Conservation (phyloP, 257 asterid species). For the Scutellaria galericulata region DNA sequence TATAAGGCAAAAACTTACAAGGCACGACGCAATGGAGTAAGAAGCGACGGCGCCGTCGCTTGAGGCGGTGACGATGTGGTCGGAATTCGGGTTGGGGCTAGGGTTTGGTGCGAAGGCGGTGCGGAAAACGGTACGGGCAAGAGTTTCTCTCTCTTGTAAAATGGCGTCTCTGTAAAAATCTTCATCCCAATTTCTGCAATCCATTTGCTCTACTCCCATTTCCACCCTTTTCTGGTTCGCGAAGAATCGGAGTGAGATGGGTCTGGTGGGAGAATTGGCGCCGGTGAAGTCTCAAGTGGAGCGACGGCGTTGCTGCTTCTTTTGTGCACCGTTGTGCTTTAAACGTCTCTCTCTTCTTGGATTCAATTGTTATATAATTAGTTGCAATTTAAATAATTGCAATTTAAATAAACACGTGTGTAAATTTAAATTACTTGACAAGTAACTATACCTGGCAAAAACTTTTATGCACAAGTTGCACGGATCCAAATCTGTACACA, state of each 20-base stretch:
- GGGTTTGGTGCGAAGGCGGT: conserved; percentile 72
- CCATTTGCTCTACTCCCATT: conserved; percentile 59
- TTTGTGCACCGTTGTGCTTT: no score
- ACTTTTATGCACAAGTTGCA: no score
- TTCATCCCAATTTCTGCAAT: conserved; percentile 90
- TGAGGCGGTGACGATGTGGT: conserved; percentile 68
- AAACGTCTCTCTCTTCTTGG: no score
- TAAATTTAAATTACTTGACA: no score
- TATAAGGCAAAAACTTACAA: conserved; percentile 45
- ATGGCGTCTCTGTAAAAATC: conserved; percentile 72
- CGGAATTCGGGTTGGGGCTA: conserved; percentile 65
- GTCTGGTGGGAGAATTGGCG: conserved; percentile 25
- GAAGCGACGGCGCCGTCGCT: conserved; percentile 86
- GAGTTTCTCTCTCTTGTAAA: conserved; percentile 61
- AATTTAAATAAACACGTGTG: no score
- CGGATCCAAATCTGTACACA: no score
- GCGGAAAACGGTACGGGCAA: conserved; percentile 78
- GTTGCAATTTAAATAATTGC: no score
- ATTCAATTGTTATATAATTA: no score
- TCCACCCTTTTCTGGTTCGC: conserved; percentile 7
- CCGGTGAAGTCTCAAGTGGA: neutral
- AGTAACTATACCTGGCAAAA: no score
- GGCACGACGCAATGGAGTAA: conserved; percentile 76
- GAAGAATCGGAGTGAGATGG: neutral
- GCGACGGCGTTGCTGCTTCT: neutral